Conservation (phyloP, 2,329 filamentous ascomycete species). For the Arthrocladium fulminans region DNA sequence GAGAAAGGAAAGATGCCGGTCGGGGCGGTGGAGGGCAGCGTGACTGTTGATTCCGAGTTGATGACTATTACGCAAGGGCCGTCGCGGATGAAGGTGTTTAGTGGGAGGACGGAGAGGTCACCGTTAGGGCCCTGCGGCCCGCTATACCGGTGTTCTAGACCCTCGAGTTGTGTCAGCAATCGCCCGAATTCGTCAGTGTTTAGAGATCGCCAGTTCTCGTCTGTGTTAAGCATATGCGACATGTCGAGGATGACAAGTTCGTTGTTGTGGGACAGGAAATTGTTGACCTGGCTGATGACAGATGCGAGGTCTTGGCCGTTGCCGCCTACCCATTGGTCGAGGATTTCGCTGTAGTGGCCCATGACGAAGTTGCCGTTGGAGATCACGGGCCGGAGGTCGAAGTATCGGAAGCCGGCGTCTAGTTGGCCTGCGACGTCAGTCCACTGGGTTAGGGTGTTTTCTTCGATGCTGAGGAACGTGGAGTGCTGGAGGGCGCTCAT, state of each 20-base stretch:
- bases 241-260: slow-evolving; percentile 42
- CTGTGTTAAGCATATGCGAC: slow-evolving; percentile 38
- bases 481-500: slow-evolving; percentile 5
- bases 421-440: slow-evolving; percentile 40
- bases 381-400: slow-evolving; percentile 40
- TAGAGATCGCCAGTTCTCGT: slow-evolving; percentile 32
- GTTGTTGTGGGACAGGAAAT: slow-evolving; percentile 36
- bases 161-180: slow-evolving; percentile 33
- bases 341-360: slow-evolving; percentile 30
- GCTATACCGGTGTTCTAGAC: slow-evolving; percentile 34
- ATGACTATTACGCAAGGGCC: slow-evolving; percentile 30
- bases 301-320: slow-evolving; percentile 39
- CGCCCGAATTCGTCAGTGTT: slow-evolving; percentile 32
- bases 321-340: slow-evolving; percentile 35
- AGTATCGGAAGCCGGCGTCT: slow-evolving; percentile 38
- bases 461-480: background rate
- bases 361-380: slow-evolving; percentile 35
- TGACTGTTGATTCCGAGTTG: slow-evolving; percentile 26
- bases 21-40: slow-evolving; percentile 18
- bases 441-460: slow-evolving; percentile 30
- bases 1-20: slow-evolving; percentile 29
- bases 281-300: slow-evolving; percentile 35
- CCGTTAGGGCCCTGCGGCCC: slow-evolving; percentile 20
- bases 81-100: slow-evolving; percentile 31
- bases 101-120: slow-evolving; percentile 27